A percentile compares a stretch with the other conserved stretches of the same genome.
Conservation (phyloP, 805 yeast species). For the Barnettozyma vustinii region DNA sequence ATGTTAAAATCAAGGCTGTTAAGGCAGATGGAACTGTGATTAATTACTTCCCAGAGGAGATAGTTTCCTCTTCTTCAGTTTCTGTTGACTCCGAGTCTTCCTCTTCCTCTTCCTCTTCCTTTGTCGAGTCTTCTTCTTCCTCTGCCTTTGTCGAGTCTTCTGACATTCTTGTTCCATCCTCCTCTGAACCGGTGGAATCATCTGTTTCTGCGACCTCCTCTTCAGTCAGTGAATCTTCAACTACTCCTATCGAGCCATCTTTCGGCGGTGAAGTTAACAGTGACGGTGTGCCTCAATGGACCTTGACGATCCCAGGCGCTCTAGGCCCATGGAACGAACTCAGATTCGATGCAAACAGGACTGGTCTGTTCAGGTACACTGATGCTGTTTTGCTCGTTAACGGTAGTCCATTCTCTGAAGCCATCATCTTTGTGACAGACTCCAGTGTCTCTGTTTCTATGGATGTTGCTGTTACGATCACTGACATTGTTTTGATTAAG, state of each 20-base stretch:
- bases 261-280: slow-evolving; percentile 8
- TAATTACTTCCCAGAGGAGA: neutral
- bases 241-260: slow-evolving; percentile 2
- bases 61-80: neutral
- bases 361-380: slow-evolving; percentile 8
- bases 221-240: neutral
- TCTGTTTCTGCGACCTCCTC: neutral
- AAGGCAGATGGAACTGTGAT: slow-evolving; percentile 4
- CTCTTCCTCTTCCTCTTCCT: neutral
- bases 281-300: slow-evolving; percentile 13
- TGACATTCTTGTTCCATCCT: neutral
- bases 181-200: neutral
- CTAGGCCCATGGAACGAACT: slow-evolving; percentile 18
- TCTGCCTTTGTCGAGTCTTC: too few species aligned
- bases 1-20: slow-evolving; percentile 9
- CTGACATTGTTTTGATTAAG: neutral
- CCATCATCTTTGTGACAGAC: slow-evolving; percentile 1
- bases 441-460: slow-evolving; percentile 1
- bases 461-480: neutral
- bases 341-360: slow-evolving; percentile 5
- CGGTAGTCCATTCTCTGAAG: slow-evolving; percentile 4
- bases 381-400: slow-evolving; percentile 4
- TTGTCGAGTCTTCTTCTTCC: neutral
- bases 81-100: neutral
- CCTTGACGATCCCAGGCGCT: slow-evolving; percentile 14